Base-by-base conservation (phyloP, 768 basidiomycete genomes). In the Pisolithus marmoratus region DNA sequence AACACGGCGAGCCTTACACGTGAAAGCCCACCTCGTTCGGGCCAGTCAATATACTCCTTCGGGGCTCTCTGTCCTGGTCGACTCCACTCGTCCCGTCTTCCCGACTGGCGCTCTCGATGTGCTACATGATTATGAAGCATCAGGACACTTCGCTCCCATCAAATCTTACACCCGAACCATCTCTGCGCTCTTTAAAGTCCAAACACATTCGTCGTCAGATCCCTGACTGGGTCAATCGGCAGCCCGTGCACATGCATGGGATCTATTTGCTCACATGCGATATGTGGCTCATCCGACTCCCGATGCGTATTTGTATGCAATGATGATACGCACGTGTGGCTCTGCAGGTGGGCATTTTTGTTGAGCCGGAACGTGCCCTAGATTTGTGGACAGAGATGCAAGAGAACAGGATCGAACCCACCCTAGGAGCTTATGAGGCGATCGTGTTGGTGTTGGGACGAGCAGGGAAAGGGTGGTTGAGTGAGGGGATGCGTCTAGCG, bases 371-470 rank as follows among this genome's bases (percentile, higher is more conserved):
- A 63, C 84, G 90, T 40, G 96, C 95, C 0, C 73, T 95, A 52
- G 96, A 99, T 63, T 74, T 98, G 1, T 96, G 89, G 81, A 83
- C 79, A 23, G 95, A 98, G 66, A 93, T 98, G 92, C 89, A 87
- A 2, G 89, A 92, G 60, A 77, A 78, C 27, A 58, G 72, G 3
- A 67, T 93, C 14, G 54, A 68, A 11, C 92, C 94, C 0, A 83
- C 82, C 0, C 73, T 74, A 1, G 79, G 74, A 4, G 76, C 90
- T 4, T 99, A 91, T 63, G 85, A 84, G 55, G 92, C 92, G 0
- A 69, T 89, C 51, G 94, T 97, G 60, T 76, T 83, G 9, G 87
- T 90, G 0, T 90, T 91, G 61, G 87, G 88, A 11, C 70, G 80
- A 34, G 81, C 80, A 4, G 87, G 87, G 1, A 77, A 74, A n/a